Base-by-base conservation (phyloP, 2,329 filamentous ascomycete genomes). In the Penicillium sp. region DNA sequence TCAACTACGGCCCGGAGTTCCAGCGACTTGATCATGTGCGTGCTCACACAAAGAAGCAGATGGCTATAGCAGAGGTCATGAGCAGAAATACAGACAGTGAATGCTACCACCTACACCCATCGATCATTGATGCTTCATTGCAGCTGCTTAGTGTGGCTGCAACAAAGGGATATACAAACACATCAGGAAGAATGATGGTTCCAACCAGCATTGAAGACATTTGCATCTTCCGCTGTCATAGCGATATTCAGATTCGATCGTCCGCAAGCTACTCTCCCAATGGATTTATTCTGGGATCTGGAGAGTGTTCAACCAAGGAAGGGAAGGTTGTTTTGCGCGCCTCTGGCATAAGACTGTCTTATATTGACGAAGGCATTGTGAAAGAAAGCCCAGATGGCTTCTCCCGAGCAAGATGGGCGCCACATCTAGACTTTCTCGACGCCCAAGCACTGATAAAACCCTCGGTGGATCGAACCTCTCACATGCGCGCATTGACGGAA, bases 161-260 rank as follows among this genome's bases (percentile, higher is more conserved):
- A n/a, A 57, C 55, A 0, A 54, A 59, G 18, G 66, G 66, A 3
- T 55, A 59, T 55, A 18, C 49, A n/a, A 23, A 57, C 37, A 33
- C 52, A 5, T 55, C 52, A 24, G 57, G 54, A 3, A 43, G 43
- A 26, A 49, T 61, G 37, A 65, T 52, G 54, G 60, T 64, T 37
- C 69, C 56, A 2, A 67, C 56, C 3, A 60, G 48, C 10, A 64
- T 65, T 29, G 54, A 58, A 10, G 61, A 63, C 24, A 52, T 68
- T 9, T 58, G 44, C 37, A 53, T 69, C 8, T 44, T 39, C 18
- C 45, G 46, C 6, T 24, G 34, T 13, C 8, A 48, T 46, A 42
- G 37, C 40, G 44, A 36, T 47, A n/a, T 60, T 13, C 36, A 53
- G 0, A 18, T 58, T 8, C 46, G 33, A 13, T 37, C 49, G 6